Evolutionary conservation across 345 rosid species (phyloP), one percentile per base, ranked within the genome.

Genomic region (Adansonia digitata): DNA sequence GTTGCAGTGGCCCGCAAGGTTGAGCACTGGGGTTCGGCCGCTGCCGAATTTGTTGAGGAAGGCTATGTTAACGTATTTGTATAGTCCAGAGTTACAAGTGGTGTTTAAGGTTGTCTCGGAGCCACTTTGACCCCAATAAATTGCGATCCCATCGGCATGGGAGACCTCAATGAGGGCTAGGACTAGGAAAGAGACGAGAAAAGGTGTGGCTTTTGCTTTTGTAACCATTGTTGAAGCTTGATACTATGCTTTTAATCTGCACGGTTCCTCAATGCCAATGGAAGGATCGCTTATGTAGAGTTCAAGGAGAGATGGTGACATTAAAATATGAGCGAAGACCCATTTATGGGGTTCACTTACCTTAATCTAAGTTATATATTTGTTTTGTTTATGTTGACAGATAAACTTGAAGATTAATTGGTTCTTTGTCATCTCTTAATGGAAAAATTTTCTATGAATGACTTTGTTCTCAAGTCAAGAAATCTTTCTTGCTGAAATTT

Each of bases 61-160:
- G 31, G 61, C 61, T 56, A 56, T 24, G 31, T 56, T 56, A 2
- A 56, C 61, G 18, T 56, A 24, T 46, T 81, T 59, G 66, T 84
- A 87, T 45, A 71, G 77, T 6, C 88, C 84, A 1, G 88, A 77
- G 73, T 85, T 81, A 62, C 94, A 87, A 0, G 92, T 82, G 56
- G 70, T 64, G 15, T 83, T 27, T 27, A 87, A 80, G 48, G 82
- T 83, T 12, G 88, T 87, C 77, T 90, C 91, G 56, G 81, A 82
- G 45, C 88, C 88, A 46, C 80, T 84, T 75, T 88, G 94, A 42
- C 92, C 92, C 92, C 90, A 84, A 17, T 80, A 84, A 71, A 82
- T 74, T 27, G 84, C 60, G 49, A 84, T 84, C 57, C 82, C 81
- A 2, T 81, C 82, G 14, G 75, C 83, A 29, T 65, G 14, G 2